Base-by-base conservation (phyloP, 1,139 yeast genomes). In the Sugiyamaella castrensis region DNA sequence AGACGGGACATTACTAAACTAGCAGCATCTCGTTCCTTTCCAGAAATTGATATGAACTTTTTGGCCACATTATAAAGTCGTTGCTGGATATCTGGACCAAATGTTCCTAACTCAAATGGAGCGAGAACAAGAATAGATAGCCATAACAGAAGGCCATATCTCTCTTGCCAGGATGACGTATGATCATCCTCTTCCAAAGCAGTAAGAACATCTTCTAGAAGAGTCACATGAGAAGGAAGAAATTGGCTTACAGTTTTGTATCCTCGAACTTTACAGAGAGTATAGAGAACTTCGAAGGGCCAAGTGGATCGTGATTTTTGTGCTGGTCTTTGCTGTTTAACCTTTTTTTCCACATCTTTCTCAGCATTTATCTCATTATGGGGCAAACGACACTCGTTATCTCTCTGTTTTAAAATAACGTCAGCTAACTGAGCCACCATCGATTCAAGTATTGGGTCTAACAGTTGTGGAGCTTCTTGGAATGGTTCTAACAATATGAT, bases 111-210 rank as follows among this genome's bases (percentile, higher is more conserved):
- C 2, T 77, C 74, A 61, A 89, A 89, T 0, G 98, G 97, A 0
- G 82, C 81, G 32, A 86, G 67, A 0, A 81, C 77, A 15, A 88
- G 68, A 28, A 83, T 79, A 0, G 85, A 76, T 12, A 87, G 70
- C 96, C 96, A 89, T 7, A 86, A 69, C n/a, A 88, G 66, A 39
- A 82, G 64, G 3, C 82, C 65, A 57, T 80, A 87, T 9, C 73
- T 63, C 43, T 77, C 77, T 55, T 80, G 71, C 94, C 96, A 76
- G 9, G 53, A 36, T 8, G 48, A 5, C 24, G 24, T 19, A 19
- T 19, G 24, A 19, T 19, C 24, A 27, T 39, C 47, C 13, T 28
- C 47, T 13, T 40, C 57, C 15, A 53, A 51, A 11, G 51, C 46
- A 11, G 7, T 45, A 40, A 10, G 69, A 51, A 42, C 65, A 53